Evolutionary conservation across 495 filamentous ascomycete genomes (phyloP).

Genomic region (Penicillium daleae): DNA sequence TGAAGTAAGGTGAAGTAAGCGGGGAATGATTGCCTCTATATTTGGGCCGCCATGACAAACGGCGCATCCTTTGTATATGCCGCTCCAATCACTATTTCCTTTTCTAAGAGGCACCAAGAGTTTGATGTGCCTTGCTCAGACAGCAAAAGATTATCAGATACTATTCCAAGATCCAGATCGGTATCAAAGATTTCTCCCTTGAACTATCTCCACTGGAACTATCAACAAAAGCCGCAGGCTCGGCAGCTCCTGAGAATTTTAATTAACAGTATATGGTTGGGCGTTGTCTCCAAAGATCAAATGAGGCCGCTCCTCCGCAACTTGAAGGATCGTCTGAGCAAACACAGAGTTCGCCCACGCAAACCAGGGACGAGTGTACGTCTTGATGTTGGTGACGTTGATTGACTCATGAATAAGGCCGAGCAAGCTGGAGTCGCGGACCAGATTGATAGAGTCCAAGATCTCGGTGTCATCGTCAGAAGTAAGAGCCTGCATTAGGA

Average conservation of each 20-base stretch:
- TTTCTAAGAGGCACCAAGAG: too few relatives aligned
- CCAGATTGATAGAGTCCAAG: conserved; percentile 64
- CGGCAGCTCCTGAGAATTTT: neutral
- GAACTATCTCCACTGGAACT: neutral
- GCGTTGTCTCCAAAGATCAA: conserved; percentile 74
- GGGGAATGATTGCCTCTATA: too few relatives aligned
- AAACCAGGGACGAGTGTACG: conserved; percentile 93
- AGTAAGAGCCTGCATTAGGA: conserved; percentile 89
- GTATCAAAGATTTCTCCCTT: too few relatives aligned
- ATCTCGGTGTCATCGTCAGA: conserved; percentile 89
- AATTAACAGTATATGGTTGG: conserved; percentile 39
- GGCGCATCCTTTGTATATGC: too few relatives aligned
- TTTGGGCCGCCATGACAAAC: too few relatives aligned
- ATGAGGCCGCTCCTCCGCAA: conserved; percentile 84
- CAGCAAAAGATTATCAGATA: neutral
- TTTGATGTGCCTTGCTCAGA: neutral
- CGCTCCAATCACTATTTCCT: too few relatives aligned
- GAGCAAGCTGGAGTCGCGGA: conserved; percentile 70
- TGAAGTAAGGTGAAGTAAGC: too few relatives aligned
- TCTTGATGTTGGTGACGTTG: conserved; percentile 71
- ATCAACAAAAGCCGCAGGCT: neutral
- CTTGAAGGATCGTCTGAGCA: conserved; percentile 87
- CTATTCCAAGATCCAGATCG: neutral
- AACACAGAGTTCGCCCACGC: conserved; percentile 98
- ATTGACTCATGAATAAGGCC: conserved; percentile 93